A percentile compares a stretch with the other conserved stretches of the same genome.
Evolutionary conservation across 140 eudicot species (phyloP).

Genomic region (Flaveria floridana): DNA sequence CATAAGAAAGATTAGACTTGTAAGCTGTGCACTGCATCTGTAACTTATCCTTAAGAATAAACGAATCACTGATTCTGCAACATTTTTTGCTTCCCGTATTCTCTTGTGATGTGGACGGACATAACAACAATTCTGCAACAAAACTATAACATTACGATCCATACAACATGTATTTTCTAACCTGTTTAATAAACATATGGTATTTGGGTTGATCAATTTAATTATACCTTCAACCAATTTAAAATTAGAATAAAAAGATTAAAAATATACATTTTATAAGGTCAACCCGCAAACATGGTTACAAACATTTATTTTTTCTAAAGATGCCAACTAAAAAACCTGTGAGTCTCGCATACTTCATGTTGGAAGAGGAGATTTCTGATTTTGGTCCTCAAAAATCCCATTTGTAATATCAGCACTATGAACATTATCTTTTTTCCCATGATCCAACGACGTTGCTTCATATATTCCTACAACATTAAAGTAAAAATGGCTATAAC

Average conservation of each 20-base stretch:
- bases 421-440: conserved; percentile 59
- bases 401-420: conserved; percentile 55
- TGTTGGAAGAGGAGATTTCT: conserved; percentile 83
- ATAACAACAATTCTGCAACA: conserved; percentile 29
- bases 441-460: conserved; percentile 88
- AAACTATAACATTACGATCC: neutral
- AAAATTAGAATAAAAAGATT: neutral
- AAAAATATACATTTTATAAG: neutral
- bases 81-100: conserved; percentile 16
- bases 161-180: neutral
- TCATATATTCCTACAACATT: conserved; percentile 66
- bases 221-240: neutral
- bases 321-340: conserved; percentile 27
- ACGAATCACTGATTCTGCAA: conserved; percentile 16
- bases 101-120: conserved; percentile 20
- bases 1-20: neutral
- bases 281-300: too few relatives aligned
- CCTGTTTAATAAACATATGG: neutral
- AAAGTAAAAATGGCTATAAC: conserved; percentile 6
- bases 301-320: neutral
- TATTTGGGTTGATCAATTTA: neutral
- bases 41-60: conserved; percentile 23
- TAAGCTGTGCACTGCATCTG: conserved; percentile 14
- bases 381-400: conserved; percentile 63
- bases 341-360: conserved; percentile 39